Percentiles rank a stretch among this genome's conserved stretches.
phyloP scores from a whole-genome alignment of 163 green algal genomes.

The Chloroidium sp. region DNA sequence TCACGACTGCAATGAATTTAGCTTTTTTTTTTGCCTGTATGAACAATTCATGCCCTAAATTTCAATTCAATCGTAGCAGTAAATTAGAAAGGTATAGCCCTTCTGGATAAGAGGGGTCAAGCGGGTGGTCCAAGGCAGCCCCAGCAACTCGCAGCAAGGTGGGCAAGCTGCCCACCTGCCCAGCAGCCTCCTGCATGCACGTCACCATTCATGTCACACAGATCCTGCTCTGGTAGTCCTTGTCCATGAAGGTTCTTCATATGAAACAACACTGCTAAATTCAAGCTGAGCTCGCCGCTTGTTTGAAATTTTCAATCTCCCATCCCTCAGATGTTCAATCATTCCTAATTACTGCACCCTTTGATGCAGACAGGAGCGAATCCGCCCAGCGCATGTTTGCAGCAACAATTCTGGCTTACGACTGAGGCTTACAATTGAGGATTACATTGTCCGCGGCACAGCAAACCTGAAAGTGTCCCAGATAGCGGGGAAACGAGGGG shows the following conservation, averaged over 20 bases:
- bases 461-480: background rate
- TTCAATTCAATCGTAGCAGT: constrained; percentile 24
- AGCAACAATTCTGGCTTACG: background rate
- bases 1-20: background rate
- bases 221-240: background rate
- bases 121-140: constrained; percentile 59
- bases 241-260: no score
- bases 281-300: background rate
- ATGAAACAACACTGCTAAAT: background rate
- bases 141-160: constrained; percentile 37
- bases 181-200: background rate
- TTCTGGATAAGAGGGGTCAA: constrained; percentile 63
- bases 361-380: background rate
- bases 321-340: background rate
- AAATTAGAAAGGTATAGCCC: constrained; percentile 74
- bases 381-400: background rate
- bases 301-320: background rate
- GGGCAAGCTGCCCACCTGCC: background rate
- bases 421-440: background rate
- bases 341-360: background rate
- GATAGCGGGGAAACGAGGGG: background rate
- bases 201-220: background rate
- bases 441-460: background rate
- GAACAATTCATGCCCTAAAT: background rate
- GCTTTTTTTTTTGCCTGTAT: no score